These are phyloP conservation scores for Diaporthe australafricana DNA, from an alignment of 2,329 filamentous ascomycete species.

Conservation along the genomic window DNA sequence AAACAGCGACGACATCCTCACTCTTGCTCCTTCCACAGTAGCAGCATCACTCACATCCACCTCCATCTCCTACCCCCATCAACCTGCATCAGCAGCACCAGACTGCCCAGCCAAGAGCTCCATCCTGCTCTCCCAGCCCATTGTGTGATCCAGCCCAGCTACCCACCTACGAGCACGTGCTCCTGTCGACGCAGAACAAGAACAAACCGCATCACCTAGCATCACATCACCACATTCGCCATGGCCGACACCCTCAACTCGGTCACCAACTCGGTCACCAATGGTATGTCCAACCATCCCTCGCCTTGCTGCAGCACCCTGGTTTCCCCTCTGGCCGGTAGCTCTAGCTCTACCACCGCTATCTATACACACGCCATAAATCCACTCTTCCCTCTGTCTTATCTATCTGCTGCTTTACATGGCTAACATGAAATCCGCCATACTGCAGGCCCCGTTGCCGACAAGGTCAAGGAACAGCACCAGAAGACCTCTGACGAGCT, in stretches of 20 bases:
- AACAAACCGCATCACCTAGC: constrained; percentile 37
- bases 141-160: constrained; percentile 11
- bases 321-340: constrained; percentile 5
- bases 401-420: constrained; percentile 13
- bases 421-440: constrained; percentile 28
- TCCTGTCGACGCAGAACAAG: constrained; percentile 37
- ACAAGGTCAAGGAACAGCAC: constrained; percentile 67
- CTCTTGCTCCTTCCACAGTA: constrained; percentile 14
- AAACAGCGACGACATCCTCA: constrained; percentile 23
- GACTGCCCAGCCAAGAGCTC: constrained; percentile 8
- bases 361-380: neutral
- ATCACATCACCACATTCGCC: constrained; percentile 42
- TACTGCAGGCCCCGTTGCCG: constrained; percentile 65
- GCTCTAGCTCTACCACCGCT: neutral
- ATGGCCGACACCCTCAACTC: constrained; percentile 54
- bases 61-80: constrained; percentile 25
- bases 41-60: neutral
- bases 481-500: constrained; percentile 68
- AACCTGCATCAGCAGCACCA: constrained; percentile 20
- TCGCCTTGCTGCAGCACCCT: constrained; percentile 22
- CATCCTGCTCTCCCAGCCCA: constrained; percentile 1
- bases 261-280: constrained; percentile 45
- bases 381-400: neutral
- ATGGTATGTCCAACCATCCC: constrained; percentile 59
- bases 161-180: constrained; percentile 30